Evolutionary conservation across 2,329 filamentous ascomycete species (phyloP), one percentile per base, ranked within the genome.

Genomic region (Cercospora berteroae): DNA sequence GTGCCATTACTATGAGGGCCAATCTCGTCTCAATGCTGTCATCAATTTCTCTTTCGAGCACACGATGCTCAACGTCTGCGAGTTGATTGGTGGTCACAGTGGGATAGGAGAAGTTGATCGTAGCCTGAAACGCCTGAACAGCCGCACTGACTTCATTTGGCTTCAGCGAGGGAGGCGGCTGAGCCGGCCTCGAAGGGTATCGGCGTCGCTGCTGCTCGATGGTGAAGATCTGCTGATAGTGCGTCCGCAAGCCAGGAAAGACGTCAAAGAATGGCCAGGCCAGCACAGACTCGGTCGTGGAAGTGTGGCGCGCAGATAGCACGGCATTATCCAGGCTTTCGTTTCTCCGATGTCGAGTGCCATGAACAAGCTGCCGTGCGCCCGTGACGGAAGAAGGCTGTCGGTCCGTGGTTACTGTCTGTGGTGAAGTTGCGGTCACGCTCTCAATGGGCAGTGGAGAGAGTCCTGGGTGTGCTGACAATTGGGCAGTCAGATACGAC

Each of bases 321-420:
- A 63, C 36, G 4, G 67, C 67, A 58, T 68, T 68, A 20, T 68
- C 64, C 13, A 68, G 60, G 60, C 63, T 68, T 13, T 67, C 65
- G 25, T 63, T 60, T n/a, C 66, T 31, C 13, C 58, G 63, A 44
- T 58, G 62, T 36, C 66, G 61, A n/a, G 29, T 18, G 23, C 64
- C 58, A 50, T 65, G 66, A 6, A 67, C 66, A 25, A 67, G 66
- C 33, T 64, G 57, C 4, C 66, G 66, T 8, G 62, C 66, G 31
- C 62, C 66, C 4, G 66, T 65, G n/a, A 65, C 31, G 42, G 62
- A 61, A 9, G 66, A 67, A 20, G 62, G 63, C 29, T 57, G 66
- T 13, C 66, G 62, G 18, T 65, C 62, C 2, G 62, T 52, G 20
- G 62, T 57, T 36, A 63, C 59, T 12, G 57, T 67, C 18, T 67